Percentiles rank a stretch among this genome's conserved stretches.
Conservation (phyloP, 371 early-diverging fungal species). For the Zychaea mexicana region DNA sequence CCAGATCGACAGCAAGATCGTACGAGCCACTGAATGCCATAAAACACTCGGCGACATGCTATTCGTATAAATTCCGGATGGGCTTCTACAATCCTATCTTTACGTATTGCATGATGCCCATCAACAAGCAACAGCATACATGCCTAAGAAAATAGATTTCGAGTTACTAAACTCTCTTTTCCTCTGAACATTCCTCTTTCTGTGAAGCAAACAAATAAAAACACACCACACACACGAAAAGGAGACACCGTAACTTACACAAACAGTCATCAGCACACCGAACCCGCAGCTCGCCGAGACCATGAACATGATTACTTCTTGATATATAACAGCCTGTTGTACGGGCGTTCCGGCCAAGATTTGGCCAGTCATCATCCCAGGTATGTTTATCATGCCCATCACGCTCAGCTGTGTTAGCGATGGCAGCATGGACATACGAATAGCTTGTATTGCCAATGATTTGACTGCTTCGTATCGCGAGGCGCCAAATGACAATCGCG, state of each 20-base stretch:
- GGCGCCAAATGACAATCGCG: slow-evolving; percentile 80
- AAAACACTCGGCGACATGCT: neutral
- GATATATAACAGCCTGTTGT: slow-evolving; percentile 78
- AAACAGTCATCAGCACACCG: slow-evolving; percentile 63
- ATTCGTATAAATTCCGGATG: neutral
- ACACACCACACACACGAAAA: neutral
- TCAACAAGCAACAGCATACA: slow-evolving; percentile 67
- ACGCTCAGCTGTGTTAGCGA: slow-evolving; percentile 84
- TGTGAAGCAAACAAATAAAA: neutral
- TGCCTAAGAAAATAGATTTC: slow-evolving; percentile 32
- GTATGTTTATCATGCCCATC: slow-evolving; percentile 83
- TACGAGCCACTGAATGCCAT: neutral
- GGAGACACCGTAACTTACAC: too few species aligned
- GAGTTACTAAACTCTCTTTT: neutral
- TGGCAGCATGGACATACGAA: slow-evolving; percentile 80
- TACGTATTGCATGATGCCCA: slow-evolving; percentile 33
- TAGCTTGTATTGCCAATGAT: slow-evolving; percentile 71
- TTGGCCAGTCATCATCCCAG: slow-evolving; percentile 93
- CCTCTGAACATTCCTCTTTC: neutral
- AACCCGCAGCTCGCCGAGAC: slow-evolving; percentile 73
- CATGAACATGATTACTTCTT: slow-evolving; percentile 85
- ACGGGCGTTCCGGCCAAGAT: slow-evolving; percentile 84
- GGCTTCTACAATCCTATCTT: slow-evolving; percentile 11
- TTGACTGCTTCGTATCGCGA: slow-evolving; percentile 84
- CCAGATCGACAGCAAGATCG: neutral